Conservation (phyloP, 202 grass and related monocot genomes). For the Setaria viridis region DNA sequence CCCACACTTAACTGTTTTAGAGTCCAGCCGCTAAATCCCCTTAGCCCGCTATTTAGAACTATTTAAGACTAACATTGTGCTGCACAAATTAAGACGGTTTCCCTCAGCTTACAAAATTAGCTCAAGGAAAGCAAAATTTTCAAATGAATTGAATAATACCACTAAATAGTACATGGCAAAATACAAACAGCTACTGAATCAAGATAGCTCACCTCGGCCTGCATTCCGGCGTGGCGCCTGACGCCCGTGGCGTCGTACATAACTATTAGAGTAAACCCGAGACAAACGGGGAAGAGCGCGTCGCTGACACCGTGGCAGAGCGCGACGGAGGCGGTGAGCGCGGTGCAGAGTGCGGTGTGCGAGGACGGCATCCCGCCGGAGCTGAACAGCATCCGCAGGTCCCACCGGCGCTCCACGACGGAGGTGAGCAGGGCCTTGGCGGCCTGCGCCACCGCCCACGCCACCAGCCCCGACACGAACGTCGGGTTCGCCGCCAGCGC, state of each 20-base stretch:
- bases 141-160: not conserved
- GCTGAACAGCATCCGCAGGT: constrained; percentile 76
- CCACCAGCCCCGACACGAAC: constrained; percentile 86
- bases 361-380: constrained; percentile 98
- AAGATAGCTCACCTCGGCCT: constrained; percentile 78
- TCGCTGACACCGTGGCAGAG: constrained; percentile 91
- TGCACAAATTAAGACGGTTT: not conserved
- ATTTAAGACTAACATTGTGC: not conserved
- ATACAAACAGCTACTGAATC: constrained; percentile 5
- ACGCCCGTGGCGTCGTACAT: constrained; percentile 97
- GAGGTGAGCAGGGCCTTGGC: constrained; percentile 81
- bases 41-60: too few relatives aligned
- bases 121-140: not conserved
- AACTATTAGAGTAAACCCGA: constrained; percentile 87
- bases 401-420: constrained; percentile 89
- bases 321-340: constrained; percentile 88
- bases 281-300: constrained; percentile 88
- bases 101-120: not conserved
- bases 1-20: too few relatives aligned
- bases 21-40: too few relatives aligned
- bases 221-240: constrained; percentile 93
- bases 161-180: not conserved
- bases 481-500: constrained; percentile 87
- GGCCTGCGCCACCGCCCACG: constrained; percentile 79
- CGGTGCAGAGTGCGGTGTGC: constrained; percentile 90